Evolutionary conservation across 768 basidiomycete species (phyloP), one percentile per base, ranked within the genome.

Genomic region (Mycena polygramma): DNA sequence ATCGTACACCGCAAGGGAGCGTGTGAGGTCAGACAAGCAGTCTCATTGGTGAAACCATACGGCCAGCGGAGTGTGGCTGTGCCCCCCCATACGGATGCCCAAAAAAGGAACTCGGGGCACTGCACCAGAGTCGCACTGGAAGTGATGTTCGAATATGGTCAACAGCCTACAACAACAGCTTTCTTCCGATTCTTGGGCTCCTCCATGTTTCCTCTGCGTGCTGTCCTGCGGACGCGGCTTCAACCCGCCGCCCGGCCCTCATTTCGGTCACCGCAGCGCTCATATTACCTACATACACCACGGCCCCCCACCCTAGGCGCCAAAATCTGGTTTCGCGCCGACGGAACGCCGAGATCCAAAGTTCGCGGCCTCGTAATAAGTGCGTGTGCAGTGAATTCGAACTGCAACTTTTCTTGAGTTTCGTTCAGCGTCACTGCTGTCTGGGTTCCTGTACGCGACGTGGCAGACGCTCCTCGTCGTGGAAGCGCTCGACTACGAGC

Each of bases 401-500:
- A 30, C 30, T 6, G 30, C 30, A 30, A 30, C 30, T 30, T 3
- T 30, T 30, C 30, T 46, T 46, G 14, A 17, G 2, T 20, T 14
- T 9, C 24, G 10, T 3, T 15, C n/a, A 70, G 68, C 64, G 0
- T 62, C 72, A 13, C 15, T 70, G 2, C 46, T 70, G 1, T 60
- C 59, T 4, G 69, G 51, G 15, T 19, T 57, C 5, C 26, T 64
- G 45, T 70, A 67, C 43, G 69, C 69, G 11, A 73, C 68, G 7
- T 73, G 66, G 65, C 41, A 9, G 36, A 60, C 58, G 9, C 58
- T 60, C 15, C 58, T 60, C 22, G 72, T 70, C 24, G 66, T 60
- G 35, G 72, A 73, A 46, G 72, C 61, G 46, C 69, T 73, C 24
- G 72, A 73, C 35, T 60, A 73, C 69, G 72, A 73, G 36, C 68